Evolutionary conservation across 345 rosid species (phyloP).

Genomic region (Orychophragmus violaceus): DNA sequence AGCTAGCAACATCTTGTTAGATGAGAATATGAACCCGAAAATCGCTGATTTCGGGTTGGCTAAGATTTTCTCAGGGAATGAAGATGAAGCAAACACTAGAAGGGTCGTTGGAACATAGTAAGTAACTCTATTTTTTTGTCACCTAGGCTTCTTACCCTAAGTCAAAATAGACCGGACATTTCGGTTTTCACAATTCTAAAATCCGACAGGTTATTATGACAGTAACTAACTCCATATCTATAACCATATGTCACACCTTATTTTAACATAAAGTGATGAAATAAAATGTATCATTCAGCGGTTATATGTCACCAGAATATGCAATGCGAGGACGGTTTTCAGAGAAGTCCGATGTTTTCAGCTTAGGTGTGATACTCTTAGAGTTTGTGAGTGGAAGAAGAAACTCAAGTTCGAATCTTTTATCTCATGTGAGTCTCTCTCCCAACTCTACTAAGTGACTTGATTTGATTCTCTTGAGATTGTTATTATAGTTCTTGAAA

Average conservation of each 20-base stretch:
- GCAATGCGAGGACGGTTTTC: slow-evolving; percentile 38
- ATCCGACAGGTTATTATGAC: no score
- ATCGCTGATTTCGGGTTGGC: slow-evolving; percentile 51
- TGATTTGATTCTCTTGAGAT: background rate
- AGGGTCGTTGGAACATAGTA: slow-evolving; percentile 46
- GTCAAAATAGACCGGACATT: no score
- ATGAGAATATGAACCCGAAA: slow-evolving; percentile 40
- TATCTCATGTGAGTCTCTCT: slow-evolving; percentile 25
- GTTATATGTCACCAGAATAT: background rate
- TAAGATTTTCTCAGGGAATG: slow-evolving; percentile 30
- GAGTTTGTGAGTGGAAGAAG: slow-evolving; percentile 37
- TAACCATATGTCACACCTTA: background rate
- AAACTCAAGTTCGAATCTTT: slow-evolving; percentile 30
- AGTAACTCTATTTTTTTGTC: no score
- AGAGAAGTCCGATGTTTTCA: slow-evolving; percentile 40
- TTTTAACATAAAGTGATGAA: no score
- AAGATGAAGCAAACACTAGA: slow-evolving; percentile 37
- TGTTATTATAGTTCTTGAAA: background rate
- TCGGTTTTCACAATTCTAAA: no score
- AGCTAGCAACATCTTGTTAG: slow-evolving; percentile 22
- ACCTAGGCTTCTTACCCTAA: no score
- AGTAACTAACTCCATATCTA: no score
- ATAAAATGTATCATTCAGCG: no score
- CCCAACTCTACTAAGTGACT: no score
- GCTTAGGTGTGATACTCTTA: slow-evolving; percentile 40